Percentiles rank a stretch among this genome's conserved stretches.
These are phyloP conservation scores for Agarophyton chilense DNA, from an alignment of 23 red algal species.

Conservation along the genomic window DNA sequence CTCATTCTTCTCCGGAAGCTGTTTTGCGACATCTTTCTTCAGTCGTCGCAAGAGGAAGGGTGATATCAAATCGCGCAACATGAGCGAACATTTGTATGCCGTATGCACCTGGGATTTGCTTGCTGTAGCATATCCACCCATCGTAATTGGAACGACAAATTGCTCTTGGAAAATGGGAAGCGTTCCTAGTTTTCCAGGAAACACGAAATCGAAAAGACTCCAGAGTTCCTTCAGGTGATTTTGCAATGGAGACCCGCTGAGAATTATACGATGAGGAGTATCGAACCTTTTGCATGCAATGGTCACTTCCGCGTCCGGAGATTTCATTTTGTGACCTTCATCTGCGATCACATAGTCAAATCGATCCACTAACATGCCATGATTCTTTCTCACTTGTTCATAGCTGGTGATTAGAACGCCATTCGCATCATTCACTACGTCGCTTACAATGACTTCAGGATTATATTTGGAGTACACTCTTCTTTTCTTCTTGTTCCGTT, in stretches of 20 bases:
- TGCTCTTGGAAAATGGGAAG: constrained; percentile 91
- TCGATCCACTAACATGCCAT: constrained; percentile 33
- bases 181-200: constrained; percentile 95
- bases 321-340: constrained; percentile 96
- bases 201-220: constrained; percentile 99
- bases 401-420: constrained; percentile 93
- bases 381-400: constrained; percentile 82
- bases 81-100: constrained; percentile 89
- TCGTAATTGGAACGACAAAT: constrained; percentile 93
- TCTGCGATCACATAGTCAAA: constrained; percentile 97
- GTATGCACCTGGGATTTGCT: constrained; percentile 89
- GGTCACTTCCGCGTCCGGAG: constrained; percentile 96
- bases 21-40: constrained; percentile 94
- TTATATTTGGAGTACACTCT: constrained; percentile 12
- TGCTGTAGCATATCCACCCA: constrained; percentile 92
- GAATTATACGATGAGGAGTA: constrained; percentile 92
- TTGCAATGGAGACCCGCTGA: constrained; percentile 95
- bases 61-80: constrained; percentile 83
- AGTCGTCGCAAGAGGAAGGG: constrained; percentile 92
- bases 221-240: constrained; percentile 97
- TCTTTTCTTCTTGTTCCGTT: neutral
- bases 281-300: constrained; percentile 85
- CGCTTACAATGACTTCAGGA: constrained; percentile 39
- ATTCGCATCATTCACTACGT: constrained; percentile 28
- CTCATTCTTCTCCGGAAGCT: constrained; percentile 93